Evolutionary conservation across 176 grass and related monocot genomes (phyloP), one percentile per base, ranked within the genome.

Genomic region (Thinopyrum elongatum): DNA sequence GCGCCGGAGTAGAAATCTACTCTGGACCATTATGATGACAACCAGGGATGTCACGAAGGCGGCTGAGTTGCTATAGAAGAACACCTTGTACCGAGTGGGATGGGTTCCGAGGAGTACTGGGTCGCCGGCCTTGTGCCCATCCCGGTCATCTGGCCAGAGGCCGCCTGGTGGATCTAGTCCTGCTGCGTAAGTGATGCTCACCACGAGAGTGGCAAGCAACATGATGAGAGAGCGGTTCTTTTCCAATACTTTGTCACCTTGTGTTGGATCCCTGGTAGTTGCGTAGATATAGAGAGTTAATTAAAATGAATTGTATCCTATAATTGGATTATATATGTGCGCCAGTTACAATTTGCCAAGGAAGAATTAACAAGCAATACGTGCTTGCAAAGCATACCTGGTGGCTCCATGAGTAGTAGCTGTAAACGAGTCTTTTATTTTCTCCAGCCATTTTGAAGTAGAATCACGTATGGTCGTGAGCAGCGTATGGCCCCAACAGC

Each of bases 121-220:
- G 13, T 87, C 16, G 12, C 74, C 76, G 8, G 23, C 51, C 21
- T 26, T 62, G 71, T 91, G 15, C 39, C 7, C 0, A 38, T 63
- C 60, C 23, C 26, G 23, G 9, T 80, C 86, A 1, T 36, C 35
- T 8, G 4, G 35, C 35, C 35, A 36, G 35, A 36, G 35, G 35
- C 35, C 35, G 4, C 35, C 35, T 0, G 35, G 35, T 36, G 35
- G 35, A 36, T 36, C 35, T 36, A 36, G 35, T 36, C 35, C 86
- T 0, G 86, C 86, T 19, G 71, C 68, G 82, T 85, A 91, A 13
- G 89, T 88, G 29, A 87, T 30, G 22, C 76, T 83, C 12, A 67
- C 35, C 35, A 34, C 33, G 9, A 91, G 67, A 58, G 22, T 83
- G 9, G 89, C 80, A 1, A 91, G 81, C 34, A 91, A 9, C 58